A percentile compares a stretch with the other conserved stretches of the same genome.
These are phyloP conservation scores for Plasmodium fragile DNA, from an alignment of 169 alveolate genomes.

Conservation along the genomic window DNA sequence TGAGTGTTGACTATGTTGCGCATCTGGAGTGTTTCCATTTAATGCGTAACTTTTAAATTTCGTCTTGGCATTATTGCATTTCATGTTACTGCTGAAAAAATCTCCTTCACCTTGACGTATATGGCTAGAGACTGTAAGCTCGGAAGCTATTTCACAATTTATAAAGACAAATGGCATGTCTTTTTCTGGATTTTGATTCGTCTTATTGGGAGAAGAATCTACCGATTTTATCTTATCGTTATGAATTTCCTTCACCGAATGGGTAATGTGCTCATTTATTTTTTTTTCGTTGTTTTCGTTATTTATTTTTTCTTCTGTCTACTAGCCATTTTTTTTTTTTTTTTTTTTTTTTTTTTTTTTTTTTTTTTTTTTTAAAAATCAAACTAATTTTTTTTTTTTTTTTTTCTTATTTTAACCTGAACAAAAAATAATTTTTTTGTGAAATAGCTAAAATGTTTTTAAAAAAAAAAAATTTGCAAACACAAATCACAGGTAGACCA, in stretches of 20 bases:
- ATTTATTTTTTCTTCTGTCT: constrained; percentile 41
- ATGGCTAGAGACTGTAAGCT: neutral
- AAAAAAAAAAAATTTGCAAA: constrained; percentile 23
- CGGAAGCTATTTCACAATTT: constrained; percentile 8
- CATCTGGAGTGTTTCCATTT: neutral
- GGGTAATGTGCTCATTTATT: constrained; percentile 7
- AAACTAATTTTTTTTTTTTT: constrained; percentile 4
- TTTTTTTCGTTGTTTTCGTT: constrained; percentile 3
- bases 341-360: constrained; percentile 27
- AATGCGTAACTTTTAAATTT: constrained; percentile 8
- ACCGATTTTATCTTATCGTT: constrained; percentile 20
- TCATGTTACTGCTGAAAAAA: constrained; percentile 3
- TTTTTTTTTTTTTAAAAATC: neutral
- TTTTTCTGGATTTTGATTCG: constrained; percentile 21
- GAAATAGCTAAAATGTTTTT: constrained; percentile 52
- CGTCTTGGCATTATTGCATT: neutral
- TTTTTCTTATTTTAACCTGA: neutral
- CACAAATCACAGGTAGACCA: neutral
- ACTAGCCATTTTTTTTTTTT: constrained; percentile 61
- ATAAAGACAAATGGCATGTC: constrained; percentile 11
- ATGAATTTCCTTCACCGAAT: constrained; percentile 14
- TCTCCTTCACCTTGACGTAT: neutral
- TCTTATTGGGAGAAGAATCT: constrained; percentile 9
- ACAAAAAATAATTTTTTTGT: constrained; percentile 33
- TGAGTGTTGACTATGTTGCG: neutral